Percentiles rank a stretch among this genome's conserved stretches.
These are phyloP conservation scores for Litchi chinensis DNA, from an alignment of 345 rosid genomes.

Conservation along the genomic window DNA sequence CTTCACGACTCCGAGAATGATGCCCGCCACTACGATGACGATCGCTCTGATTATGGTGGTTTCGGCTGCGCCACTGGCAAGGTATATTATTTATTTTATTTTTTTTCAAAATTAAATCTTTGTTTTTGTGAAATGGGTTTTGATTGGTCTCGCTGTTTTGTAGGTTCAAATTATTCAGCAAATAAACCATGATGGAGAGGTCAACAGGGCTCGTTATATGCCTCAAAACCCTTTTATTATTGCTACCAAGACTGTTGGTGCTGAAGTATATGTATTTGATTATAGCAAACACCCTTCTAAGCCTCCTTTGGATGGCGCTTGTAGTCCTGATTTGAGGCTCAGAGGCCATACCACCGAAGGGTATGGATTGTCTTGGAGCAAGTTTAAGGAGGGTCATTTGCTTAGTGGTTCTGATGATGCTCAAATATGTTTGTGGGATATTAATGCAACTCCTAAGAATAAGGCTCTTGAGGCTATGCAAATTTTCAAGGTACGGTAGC, in stretches of 20 bases:
- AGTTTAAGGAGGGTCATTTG: slow-evolving; percentile 89
- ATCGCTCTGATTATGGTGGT: slow-evolving; percentile 79
- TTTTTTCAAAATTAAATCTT: no score
- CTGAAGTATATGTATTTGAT: slow-evolving; percentile 93
- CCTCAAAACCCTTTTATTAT: slow-evolving; percentile 89
- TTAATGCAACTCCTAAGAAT: slow-evolving; percentile 75
- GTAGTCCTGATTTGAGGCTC: slow-evolving; percentile 86
- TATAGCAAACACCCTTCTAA: slow-evolving; percentile 93
- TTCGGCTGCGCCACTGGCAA: slow-evolving; percentile 91
- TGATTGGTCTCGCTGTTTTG: no score
- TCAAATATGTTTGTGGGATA: slow-evolving; percentile 98
- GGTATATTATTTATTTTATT: slow-evolving; percentile 36
- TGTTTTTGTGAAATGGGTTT: no score
- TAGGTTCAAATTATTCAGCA: slow-evolving; percentile 98
- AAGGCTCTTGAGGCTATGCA: slow-evolving; percentile 83
- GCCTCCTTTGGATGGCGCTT: slow-evolving; percentile 91
- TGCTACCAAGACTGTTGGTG: slow-evolving; percentile 95
- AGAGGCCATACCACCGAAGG: slow-evolving; percentile 98
- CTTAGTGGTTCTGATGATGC: slow-evolving; percentile 99
- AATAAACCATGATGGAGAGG: slow-evolving; percentile 97
- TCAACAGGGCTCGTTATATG: slow-evolving; percentile 97
- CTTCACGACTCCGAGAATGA: slow-evolving; percentile 90
- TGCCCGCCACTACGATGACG: slow-evolving; percentile 92
- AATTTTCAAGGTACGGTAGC: slow-evolving; percentile 62
- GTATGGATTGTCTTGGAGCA: slow-evolving; percentile 96